These are phyloP conservation scores for Fraxinus cuspidata DNA, from an alignment of 257 asterid genomes.

Conservation along the genomic window DNA sequence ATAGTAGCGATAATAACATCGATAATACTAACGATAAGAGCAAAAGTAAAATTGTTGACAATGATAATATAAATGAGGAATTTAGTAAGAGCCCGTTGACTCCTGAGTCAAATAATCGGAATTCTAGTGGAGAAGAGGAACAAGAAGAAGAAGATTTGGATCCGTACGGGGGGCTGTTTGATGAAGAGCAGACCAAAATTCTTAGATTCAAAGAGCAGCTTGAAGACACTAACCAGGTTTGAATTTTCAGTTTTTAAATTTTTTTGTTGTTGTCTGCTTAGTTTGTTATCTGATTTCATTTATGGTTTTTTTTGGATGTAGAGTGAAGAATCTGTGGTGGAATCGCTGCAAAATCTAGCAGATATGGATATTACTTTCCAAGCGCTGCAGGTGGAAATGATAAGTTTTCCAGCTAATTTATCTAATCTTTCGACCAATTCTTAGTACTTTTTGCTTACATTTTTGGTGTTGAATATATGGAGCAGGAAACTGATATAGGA, in stretches of 20 bases:
- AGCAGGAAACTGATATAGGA: slow-evolving; percentile 88
- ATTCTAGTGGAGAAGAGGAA: slow-evolving; percentile 38
- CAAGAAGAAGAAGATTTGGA: slow-evolving; percentile 46
- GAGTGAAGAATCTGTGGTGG: slow-evolving; percentile 80
- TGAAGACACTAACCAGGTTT: slow-evolving; percentile 75
- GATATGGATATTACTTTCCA: slow-evolving; percentile 90
- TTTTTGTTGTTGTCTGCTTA: too few species aligned
- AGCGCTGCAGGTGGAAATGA: slow-evolving; percentile 62
- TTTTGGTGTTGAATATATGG: slow-evolving; percentile 9
- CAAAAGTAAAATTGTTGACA: slow-evolving; percentile 4
- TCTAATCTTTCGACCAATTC: background rate
- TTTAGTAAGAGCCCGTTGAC: slow-evolving; percentile 57
- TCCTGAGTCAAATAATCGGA: slow-evolving; percentile 60
- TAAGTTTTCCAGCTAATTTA: background rate
- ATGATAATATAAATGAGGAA: slow-evolving; percentile 31
- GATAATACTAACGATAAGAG: slow-evolving; percentile 17
- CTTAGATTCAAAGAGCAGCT: slow-evolving; percentile 71
- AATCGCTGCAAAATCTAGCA: slow-evolving; percentile 67
- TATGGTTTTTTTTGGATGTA: slow-evolving; percentile 17
- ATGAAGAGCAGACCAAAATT: slow-evolving; percentile 66
- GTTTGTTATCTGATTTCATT: background rate
- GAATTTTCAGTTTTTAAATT: background rate
- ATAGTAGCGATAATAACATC: slow-evolving; percentile 8
- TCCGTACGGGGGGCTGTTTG: slow-evolving; percentile 63
- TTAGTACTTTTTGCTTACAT: background rate